Conservation (phyloP, 192 early-diverging fungal species). For the Phycomyces nitens region DNA sequence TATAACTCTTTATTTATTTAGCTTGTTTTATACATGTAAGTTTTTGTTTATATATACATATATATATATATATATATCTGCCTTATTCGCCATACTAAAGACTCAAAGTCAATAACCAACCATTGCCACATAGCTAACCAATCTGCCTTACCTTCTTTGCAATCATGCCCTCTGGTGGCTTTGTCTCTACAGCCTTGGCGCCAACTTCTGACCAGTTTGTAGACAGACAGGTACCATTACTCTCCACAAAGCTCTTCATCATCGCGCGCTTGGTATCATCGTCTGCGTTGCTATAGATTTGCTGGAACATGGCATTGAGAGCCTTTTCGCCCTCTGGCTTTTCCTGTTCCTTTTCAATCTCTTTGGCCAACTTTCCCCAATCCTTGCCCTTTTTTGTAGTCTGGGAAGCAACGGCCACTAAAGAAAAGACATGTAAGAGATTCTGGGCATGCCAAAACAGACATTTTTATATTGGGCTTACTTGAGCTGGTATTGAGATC, state of each 20-base stretch:
- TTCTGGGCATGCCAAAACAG: not conserved
- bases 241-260: constrained; percentile 97
- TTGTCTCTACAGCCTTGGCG: constrained; percentile 77
- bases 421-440: not conserved
- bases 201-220: constrained; percentile 96
- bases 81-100: no score
- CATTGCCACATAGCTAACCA: no score
- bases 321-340: constrained; percentile 88
- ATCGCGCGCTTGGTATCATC: constrained; percentile 88
- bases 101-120: no score
- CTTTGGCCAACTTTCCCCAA: constrained; percentile 79
- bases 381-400: constrained; percentile 60
- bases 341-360: constrained; percentile 76
- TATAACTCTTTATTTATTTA: no score
- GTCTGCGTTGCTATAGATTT: constrained; percentile 88
- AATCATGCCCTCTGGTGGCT: constrained; percentile 89
- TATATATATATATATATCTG: no score
- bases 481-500: constrained; percentile 28
- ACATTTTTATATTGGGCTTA: constrained; percentile 3
- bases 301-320: constrained; percentile 88
- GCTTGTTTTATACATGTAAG: no score
- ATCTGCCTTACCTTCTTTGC: constrained; percentile 62
- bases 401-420: constrained; percentile 24
- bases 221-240: constrained; percentile 88
- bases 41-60: no score